Base-by-base conservation (phyloP, 202 grass and related monocot species). In the Digitaria exilis region DNA sequence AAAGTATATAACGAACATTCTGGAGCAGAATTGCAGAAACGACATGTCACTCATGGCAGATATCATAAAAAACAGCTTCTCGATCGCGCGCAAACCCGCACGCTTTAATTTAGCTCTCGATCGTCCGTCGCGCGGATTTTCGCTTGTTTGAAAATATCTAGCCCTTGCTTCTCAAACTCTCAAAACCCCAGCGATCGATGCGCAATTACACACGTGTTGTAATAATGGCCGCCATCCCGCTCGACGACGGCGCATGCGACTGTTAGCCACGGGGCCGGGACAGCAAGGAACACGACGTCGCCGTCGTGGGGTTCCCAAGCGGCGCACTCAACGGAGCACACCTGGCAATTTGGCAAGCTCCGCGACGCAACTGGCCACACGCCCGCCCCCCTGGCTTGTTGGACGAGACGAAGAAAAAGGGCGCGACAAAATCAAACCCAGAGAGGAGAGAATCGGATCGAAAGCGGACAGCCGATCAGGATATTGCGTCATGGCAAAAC, bases 101-200 rank as follows among this genome's bases (percentile, higher is more conserved):
- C 67, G 79, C 25, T 10, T 43, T 69, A 0, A 10, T 6, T 37
- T 39, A 39, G 37, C 37, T 39, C 4, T 5, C 35, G 55, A 9
- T 26, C 24, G 46, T 6, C 11, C n/a, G 46, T 6, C 11, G 17
- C 0, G 9, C 32, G 5, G 19, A 16, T 75, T 60, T 43, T 4
- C 22, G 22, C 32, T 5, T n/a, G 18, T 77, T 82, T 15, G 7
- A 70, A 82, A 82, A 87, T 28, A 82, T 42, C 31, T 78, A 26
- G 61, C 56, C 56, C 26, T 89, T 85, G 82, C 87, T 85, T 89
- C 35, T 54, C 17, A 85, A 71, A 85, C 87, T 85, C 77, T 81
- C 32, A 9, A 26, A 63, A 18, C n/a, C 44, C 21, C 9, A 17
- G 30, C 48, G 2, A 35, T 15, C 15, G 5, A 2, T 9, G 45